Evolutionary conservation across 1,139 yeast species (phyloP).

Genomic region (Kodamaea suecica): DNA sequence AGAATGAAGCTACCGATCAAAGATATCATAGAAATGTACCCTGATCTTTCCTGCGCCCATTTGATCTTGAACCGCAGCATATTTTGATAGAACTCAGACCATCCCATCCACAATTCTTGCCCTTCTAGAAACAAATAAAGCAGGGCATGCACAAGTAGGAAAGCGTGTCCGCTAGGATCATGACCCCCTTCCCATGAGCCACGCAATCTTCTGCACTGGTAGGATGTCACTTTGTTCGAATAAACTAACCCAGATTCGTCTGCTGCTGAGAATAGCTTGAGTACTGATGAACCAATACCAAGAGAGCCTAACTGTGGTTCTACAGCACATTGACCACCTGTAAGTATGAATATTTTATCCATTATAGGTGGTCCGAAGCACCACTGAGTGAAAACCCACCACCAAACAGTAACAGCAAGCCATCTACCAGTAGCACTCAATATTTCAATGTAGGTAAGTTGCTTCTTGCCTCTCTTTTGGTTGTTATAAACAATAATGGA

Average conservation of each 20-base stretch:
- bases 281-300: background rate
- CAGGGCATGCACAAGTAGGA: slow-evolving; percentile 70
- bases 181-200: slow-evolving; percentile 92
- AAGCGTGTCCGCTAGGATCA: slow-evolving; percentile 95
- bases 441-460: slow-evolving; percentile 1
- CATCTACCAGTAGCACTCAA: slow-evolving; percentile 18
- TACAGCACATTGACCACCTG: slow-evolving; percentile 75
- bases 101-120: slow-evolving; percentile 35
- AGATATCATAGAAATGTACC: background rate
- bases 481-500: slow-evolving; percentile 8
- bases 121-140: slow-evolving; percentile 69
- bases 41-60: background rate
- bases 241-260: slow-evolving; percentile 1
- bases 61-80: background rate
- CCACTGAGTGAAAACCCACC: slow-evolving; percentile 88
- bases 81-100: slow-evolving; percentile 8
- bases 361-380: slow-evolving; percentile 82
- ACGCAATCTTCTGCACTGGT: slow-evolving; percentile 54
- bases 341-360: slow-evolving; percentile 75
- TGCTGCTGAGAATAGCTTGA: background rate
- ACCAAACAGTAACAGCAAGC: slow-evolving; percentile 44
- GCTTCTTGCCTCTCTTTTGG: background rate
- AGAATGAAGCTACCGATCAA: slow-evolving; percentile 13
- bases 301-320: slow-evolving; percentile 2
- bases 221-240: slow-evolving; percentile 33